Evolutionary conservation across 116 monocot species (phyloP).

Genomic region (Dioscorea cayenensis): DNA sequence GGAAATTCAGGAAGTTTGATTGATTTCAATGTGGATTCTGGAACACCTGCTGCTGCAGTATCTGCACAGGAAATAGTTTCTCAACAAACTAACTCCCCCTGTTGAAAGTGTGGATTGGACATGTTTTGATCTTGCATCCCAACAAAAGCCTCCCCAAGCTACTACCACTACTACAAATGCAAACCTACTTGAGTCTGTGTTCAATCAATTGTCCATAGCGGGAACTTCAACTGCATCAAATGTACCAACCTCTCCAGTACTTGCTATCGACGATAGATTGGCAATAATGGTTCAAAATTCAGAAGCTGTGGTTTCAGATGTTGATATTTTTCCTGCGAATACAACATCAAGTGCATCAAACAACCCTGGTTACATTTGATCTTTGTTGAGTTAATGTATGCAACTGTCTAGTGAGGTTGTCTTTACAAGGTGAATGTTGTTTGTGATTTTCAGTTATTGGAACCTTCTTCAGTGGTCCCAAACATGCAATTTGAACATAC

Average conservation of each 20-base stretch:
- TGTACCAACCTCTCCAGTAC: slow-evolving; percentile 10
- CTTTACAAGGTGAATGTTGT: no score
- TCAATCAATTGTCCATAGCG: slow-evolving; percentile 41
- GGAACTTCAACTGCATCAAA: slow-evolving; percentile 23
- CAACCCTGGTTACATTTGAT: no score
- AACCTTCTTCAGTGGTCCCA: slow-evolving; percentile 12
- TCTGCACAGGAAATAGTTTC: not conserved
- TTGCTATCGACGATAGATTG: slow-evolving; percentile 16
- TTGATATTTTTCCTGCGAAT: slow-evolving; percentile 11
- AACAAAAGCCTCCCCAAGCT: slow-evolving; percentile 35
- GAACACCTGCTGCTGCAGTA: slow-evolving; percentile 1
- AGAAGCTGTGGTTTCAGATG: slow-evolving; percentile 24
- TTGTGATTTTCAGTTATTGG: slow-evolving; percentile 7
- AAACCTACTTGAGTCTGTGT: slow-evolving; percentile 39
- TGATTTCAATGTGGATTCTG: slow-evolving; percentile 78
- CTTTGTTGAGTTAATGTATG: no score
- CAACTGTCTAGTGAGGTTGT: no score
- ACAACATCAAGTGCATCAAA: slow-evolving; percentile 10
- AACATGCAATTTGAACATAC: slow-evolving; percentile 10
- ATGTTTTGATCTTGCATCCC: slow-evolving; percentile 19
- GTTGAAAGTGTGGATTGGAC: slow-evolving; percentile 59
- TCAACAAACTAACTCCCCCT: slow-evolving; percentile 21
- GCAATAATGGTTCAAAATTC: slow-evolving; percentile 28
- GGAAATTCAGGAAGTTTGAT: slow-evolving; percentile 30
- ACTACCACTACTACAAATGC: slow-evolving; percentile 22